phyloP scores from a whole-genome alignment of 371 early-diverging fungal species.

The Mycotypha africana region DNA sequence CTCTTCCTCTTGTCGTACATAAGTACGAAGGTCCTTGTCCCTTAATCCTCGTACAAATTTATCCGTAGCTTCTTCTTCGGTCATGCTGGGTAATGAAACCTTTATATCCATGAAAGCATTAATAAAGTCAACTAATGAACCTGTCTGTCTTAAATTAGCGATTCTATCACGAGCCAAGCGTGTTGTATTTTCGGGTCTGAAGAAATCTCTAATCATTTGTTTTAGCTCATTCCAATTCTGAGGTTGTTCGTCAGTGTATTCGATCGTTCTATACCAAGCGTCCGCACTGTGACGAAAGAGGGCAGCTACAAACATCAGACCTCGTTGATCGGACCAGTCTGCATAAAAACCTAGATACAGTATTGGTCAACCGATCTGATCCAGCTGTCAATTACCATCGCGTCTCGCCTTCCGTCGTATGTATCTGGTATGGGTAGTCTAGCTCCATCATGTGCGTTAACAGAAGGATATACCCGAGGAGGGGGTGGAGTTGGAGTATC shows the following conservation, averaged over 20 bases:
- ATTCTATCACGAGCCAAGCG: constrained; percentile 4
- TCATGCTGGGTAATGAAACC: constrained; percentile 2
- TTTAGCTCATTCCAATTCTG: background rate
- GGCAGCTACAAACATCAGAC: background rate
- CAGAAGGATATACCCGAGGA: too few relatives aligned
- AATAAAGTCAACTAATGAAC: constrained; percentile 1
- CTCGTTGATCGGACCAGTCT: background rate
- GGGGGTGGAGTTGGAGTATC: background rate
- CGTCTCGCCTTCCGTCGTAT: background rate
- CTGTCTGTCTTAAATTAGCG: constrained; percentile 4
- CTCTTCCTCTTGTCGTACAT: constrained; percentile 55
- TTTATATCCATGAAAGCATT: constrained; percentile 2
- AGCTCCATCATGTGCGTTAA: background rate
- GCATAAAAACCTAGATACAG: background rate
- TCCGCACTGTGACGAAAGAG: constrained; percentile 1
- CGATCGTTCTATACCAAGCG: background rate
- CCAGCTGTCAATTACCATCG: constrained; percentile 4
- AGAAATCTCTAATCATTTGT: background rate
- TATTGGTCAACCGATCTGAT: background rate
- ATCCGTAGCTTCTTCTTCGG: constrained; percentile 5
- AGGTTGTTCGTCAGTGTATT: background rate
- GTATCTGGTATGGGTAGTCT: background rate
- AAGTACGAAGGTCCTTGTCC: background rate
- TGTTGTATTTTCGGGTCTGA: constrained; percentile 4
- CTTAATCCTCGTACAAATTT: constrained; percentile 4